Evolutionary conservation across 176 grass and related monocot species (phyloP), one percentile per base, ranked within the genome.

Genomic region (Alopecurus myosuroides): DNA sequence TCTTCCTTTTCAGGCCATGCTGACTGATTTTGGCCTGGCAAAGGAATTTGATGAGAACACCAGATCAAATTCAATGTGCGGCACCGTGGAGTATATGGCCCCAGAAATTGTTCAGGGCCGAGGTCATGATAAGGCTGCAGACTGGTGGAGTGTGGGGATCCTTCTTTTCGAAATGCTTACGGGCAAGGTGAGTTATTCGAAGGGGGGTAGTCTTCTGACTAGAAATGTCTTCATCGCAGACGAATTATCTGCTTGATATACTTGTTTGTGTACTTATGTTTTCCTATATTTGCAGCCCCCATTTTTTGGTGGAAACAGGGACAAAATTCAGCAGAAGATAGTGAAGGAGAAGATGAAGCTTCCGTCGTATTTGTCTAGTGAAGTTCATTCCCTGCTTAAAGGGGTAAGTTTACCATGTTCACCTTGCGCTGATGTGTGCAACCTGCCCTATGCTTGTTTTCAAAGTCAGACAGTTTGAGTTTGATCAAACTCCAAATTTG

Each of bases 81-180:
- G 97, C 57, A 96, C 97, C 9, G 78, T 99, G 26, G 97, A 99
- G 64, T 99, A 99, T 74, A 99, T 99, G 97, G 97, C 97, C 57
- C 97, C 97, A 71, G 97, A 99, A 83, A 96, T 99, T 82, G 77
- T 99, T 77, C 91, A 89, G 69, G 97, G 91, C 56, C 84, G 89
- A 63, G 97, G 97, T 70, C 97, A 99, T 63, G 91, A 99, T 92
- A 99, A 99, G 65, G 97, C 91, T 82, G 97, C 97, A 29, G 97
- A 99, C 76, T 99, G 93, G 97, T 99, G 97, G 97, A 99, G 97
- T 61, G 93, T 96, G 44, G 97, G 97, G 26, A 92, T 99, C 79
- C 88, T 99, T 45, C 86, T 99, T 81, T 99, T 96, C 45, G 97
- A 99, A 94, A 99, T 99, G 97, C 97, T 99, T 86, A 99, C 97